These are phyloP conservation scores for Pestalotiopsis sp. DNA, from an alignment of 2,329 filamentous ascomycete species.

Conservation along the genomic window DNA sequence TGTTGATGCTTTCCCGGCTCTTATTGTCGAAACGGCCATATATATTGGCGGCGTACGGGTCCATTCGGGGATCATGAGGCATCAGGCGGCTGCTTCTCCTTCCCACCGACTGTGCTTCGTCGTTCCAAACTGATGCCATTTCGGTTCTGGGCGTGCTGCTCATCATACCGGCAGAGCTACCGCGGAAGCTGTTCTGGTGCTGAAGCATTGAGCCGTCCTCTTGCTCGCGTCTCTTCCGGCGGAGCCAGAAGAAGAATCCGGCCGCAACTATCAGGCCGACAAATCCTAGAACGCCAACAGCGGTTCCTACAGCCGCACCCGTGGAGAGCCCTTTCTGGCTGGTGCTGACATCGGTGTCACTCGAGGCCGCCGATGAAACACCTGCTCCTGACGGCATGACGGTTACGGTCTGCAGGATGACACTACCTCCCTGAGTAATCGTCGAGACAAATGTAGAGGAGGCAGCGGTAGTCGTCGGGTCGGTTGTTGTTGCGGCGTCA, in stretches of 20 bases:
- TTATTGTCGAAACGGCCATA: slow-evolving; percentile 58
- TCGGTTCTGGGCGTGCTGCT: slow-evolving; percentile 44
- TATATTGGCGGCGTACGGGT: slow-evolving; percentile 60
- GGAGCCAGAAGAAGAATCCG: slow-evolving; percentile 46
- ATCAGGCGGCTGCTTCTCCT: slow-evolving; percentile 58
- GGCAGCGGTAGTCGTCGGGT: slow-evolving; percentile 26
- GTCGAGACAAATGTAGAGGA: slow-evolving; percentile 45
- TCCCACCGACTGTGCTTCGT: slow-evolving; percentile 40
- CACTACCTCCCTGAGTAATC: slow-evolving; percentile 55
- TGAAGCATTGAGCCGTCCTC: slow-evolving; percentile 43
- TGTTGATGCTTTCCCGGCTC: slow-evolving; percentile 66
- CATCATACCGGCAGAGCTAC: slow-evolving; percentile 54
- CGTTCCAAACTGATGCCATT: slow-evolving; percentile 44
- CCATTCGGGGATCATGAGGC: slow-evolving; percentile 66
- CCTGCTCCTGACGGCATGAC: slow-evolving; percentile 46
- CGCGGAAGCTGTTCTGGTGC: slow-evolving; percentile 49
- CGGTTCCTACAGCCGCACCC: slow-evolving; percentile 31
- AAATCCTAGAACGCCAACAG: slow-evolving; percentile 31
- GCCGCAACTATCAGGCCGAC: slow-evolving; percentile 28
- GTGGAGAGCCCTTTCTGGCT: slow-evolving; percentile 24
- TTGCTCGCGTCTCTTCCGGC: slow-evolving; percentile 46
- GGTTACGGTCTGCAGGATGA: slow-evolving; percentile 54
- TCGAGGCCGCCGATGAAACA: slow-evolving; percentile 17
- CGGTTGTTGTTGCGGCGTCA: slow-evolving; percentile 18
- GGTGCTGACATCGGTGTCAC: slow-evolving; percentile 12